Conservation (phyloP, 495 filamentous ascomycete genomes). For the Staphylotrichum tortipilum region DNA sequence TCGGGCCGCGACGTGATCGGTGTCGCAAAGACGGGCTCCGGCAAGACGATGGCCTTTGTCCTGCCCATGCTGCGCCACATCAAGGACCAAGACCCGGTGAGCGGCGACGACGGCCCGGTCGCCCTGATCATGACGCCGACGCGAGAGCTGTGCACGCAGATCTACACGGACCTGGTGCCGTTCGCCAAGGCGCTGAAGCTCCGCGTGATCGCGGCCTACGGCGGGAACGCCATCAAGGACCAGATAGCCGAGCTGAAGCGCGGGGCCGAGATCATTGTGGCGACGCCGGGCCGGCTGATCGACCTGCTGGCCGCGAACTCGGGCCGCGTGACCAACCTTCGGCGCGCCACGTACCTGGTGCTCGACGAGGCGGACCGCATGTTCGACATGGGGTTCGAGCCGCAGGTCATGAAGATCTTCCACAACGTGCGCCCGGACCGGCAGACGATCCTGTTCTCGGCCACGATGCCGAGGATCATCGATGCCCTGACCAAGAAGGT, state of each 20-base stretch:
- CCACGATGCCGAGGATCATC: conserved; percentile 93
- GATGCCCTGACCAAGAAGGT: conserved; percentile 83
- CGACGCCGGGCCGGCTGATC: conserved; percentile 94
- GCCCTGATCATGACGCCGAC: conserved; percentile 89
- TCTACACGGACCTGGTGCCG: conserved; percentile 86
- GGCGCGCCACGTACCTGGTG: conserved; percentile 82
- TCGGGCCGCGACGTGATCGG: conserved; percentile 94
- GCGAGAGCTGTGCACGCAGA: conserved; percentile 88
- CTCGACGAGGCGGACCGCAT: conserved; percentile 97
- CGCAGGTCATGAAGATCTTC: conserved; percentile 95
- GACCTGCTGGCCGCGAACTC: conserved; percentile 88
- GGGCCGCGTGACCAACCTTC: conserved; percentile 84
- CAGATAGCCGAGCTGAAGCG: conserved; percentile 95
- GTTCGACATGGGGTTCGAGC: conserved; percentile 99
- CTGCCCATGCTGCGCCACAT: conserved; percentile 97
- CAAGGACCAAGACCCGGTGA: conserved; percentile 82
- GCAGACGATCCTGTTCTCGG: conserved; percentile 92
- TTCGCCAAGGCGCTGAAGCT: conserved; percentile 85
- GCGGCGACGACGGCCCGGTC: conserved; percentile 77
- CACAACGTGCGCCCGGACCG: conserved; percentile 81
- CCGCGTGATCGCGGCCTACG: conserved; percentile 91
- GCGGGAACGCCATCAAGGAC: conserved; percentile 92
- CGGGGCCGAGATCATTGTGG: conserved; percentile 89
- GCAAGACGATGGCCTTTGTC: conserved; percentile 92
- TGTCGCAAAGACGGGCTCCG: conserved; percentile 97